phyloP scores from a whole-genome alignment of 805 yeast genomes.

The Zygoascus flipseniorum region DNA sequence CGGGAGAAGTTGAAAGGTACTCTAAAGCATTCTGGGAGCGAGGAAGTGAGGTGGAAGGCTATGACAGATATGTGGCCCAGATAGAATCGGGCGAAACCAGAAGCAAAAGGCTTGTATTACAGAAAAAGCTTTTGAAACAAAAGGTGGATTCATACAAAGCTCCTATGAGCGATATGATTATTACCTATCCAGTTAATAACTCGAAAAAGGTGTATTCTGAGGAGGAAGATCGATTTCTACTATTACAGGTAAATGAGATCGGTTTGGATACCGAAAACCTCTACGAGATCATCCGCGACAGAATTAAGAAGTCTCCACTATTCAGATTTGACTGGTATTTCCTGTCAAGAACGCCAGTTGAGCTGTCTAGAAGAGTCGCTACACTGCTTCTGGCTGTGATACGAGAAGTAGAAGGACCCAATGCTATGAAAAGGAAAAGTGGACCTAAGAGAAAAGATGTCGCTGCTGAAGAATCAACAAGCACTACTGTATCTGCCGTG shows the following conservation, averaged over 20 bases:
- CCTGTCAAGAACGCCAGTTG: slow-evolving; percentile 68
- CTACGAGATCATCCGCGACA: slow-evolving; percentile 65
- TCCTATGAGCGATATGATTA: slow-evolving; percentile 67
- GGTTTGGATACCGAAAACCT: slow-evolving; percentile 75
- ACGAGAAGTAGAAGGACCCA: slow-evolving; percentile 50
- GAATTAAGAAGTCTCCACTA: slow-evolving; percentile 59
- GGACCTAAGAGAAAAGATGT: slow-evolving; percentile 12
- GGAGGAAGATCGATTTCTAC: slow-evolving; percentile 81
- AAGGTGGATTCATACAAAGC: slow-evolving; percentile 60
- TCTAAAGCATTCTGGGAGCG: slow-evolving; percentile 73
- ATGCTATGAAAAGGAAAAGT: slow-evolving; percentile 23
- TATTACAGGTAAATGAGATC: slow-evolving; percentile 64
- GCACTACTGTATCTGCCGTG: slow-evolving; percentile 6
- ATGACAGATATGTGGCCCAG: slow-evolving; percentile 69
- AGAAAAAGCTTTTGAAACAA: slow-evolving; percentile 67
- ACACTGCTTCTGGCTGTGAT: slow-evolving; percentile 69
- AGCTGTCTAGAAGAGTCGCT: slow-evolving; percentile 72
- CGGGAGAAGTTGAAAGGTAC: slow-evolving; percentile 71
- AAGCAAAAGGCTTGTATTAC: slow-evolving; percentile 52
- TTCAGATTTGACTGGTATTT: slow-evolving; percentile 84
- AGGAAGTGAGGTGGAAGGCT: slow-evolving; percentile 77
- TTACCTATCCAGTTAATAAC: slow-evolving; percentile 68
- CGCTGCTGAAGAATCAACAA: slow-evolving; percentile 1
- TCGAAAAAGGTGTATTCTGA: slow-evolving; percentile 65
- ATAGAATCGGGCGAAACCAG: slow-evolving; percentile 87